A percentile compares a stretch with the other conserved stretches of the same genome.
Conservation (phyloP, 2,329 filamentous ascomycete species). For the Ophiostoma quercus region DNA sequence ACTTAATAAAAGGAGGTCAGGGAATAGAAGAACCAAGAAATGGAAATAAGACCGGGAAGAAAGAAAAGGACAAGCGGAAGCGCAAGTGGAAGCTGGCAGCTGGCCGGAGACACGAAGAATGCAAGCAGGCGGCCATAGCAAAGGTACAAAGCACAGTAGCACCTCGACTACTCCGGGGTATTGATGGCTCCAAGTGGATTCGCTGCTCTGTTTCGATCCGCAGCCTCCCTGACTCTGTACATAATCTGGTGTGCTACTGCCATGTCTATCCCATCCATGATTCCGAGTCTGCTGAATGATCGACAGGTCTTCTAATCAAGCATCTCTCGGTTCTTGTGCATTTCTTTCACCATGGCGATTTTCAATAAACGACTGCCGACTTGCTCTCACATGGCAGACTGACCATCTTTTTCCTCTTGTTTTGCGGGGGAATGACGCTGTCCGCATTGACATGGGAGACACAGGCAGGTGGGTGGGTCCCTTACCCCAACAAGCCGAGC, state of each 20-base stretch:
- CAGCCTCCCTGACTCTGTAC: background rate
- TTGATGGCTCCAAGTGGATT: background rate
- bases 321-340: background rate
- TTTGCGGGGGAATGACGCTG: conserved; percentile 15
- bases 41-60: conserved; percentile 6
- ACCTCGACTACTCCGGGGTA: background rate
- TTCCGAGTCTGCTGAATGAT: background rate
- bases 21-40: background rate
- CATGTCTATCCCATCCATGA: background rate
- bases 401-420: background rate
- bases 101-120: background rate
- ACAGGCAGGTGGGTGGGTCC: background rate
- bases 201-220: background rate
- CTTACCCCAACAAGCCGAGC: conserved; percentile 19
- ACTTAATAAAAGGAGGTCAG: background rate
- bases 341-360: background rate
- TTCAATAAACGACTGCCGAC: background rate
- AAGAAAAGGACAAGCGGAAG: conserved; percentile 8
- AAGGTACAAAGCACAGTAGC: background rate
- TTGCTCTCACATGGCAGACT: background rate
- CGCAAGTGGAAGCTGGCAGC: background rate
- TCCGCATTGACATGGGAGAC: background rate
- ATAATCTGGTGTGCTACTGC: background rate
- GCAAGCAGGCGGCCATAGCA: background rate
- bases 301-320: background rate